Evolutionary conservation across 2,329 filamentous ascomycete genomes (phyloP).

Genomic region (Colletotrichum sp.): DNA sequence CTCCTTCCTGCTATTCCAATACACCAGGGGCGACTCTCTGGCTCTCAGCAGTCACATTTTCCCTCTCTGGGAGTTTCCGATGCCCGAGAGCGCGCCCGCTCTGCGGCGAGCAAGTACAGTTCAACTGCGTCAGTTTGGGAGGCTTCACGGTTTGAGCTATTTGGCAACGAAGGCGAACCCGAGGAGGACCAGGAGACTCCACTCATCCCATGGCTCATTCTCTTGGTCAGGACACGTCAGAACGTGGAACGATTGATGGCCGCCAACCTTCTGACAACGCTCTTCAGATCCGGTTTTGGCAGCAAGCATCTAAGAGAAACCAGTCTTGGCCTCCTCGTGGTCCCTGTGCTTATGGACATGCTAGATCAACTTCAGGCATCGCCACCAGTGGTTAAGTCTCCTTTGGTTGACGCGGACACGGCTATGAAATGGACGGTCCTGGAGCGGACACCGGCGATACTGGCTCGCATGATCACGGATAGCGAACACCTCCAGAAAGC

Average conservation of each 20-base stretch:
- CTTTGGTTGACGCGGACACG: slow-evolving; percentile 38
- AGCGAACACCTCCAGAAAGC: slow-evolving; percentile 81
- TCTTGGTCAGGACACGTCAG: slow-evolving; percentile 61
- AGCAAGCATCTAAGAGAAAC: slow-evolving; percentile 65
- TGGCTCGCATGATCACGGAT: slow-evolving; percentile 81
- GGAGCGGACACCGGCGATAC: slow-evolving; percentile 75
- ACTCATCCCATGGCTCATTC: slow-evolving; percentile 76
- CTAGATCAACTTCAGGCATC: slow-evolving; percentile 23
- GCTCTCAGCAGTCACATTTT: slow-evolving; percentile 49
- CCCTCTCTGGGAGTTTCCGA: slow-evolving; percentile 56
- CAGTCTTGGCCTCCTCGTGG: slow-evolving; percentile 69
- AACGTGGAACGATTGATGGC: slow-evolving; percentile 71
- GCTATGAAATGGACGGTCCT: slow-evolving; percentile 58
- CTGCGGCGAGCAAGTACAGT: slow-evolving; percentile 28
- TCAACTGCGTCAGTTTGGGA: slow-evolving; percentile 35
- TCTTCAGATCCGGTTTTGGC: slow-evolving; percentile 73
- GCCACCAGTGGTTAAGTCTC: slow-evolving; percentile 13
- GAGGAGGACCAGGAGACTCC: slow-evolving; percentile 72
- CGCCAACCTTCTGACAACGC: slow-evolving; percentile 69
- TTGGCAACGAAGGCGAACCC: slow-evolving; percentile 32
- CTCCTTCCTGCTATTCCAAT: slow-evolving; percentile 64
- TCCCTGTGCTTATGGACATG: slow-evolving; percentile 73
- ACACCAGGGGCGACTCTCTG: slow-evolving; percentile 31
- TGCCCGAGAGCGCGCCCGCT: slow-evolving; percentile 40
- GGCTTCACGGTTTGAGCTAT: slow-evolving; percentile 31